phyloP scores from a whole-genome alignment of 148 eudicot genomes.

The Diospyros lotus region DNA sequence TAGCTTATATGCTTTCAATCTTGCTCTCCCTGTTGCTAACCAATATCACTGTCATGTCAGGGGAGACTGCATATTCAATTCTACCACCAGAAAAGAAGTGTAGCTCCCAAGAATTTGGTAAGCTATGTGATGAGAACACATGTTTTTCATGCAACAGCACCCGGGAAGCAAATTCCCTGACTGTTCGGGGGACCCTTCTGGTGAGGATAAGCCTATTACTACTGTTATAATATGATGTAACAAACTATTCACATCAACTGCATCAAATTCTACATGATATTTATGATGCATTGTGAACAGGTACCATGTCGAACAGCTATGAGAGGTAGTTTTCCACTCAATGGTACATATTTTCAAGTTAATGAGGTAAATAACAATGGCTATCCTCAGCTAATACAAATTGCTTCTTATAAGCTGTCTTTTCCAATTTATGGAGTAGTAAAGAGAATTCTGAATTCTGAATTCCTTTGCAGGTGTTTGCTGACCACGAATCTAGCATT shows the following conservation, averaged over 20 bases:
- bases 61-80: constrained; percentile 81
- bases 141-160: constrained; percentile 84
- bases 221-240: constrained; percentile 1
- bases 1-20: neutral
- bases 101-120: constrained; percentile 51
- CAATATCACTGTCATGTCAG: constrained; percentile 33
- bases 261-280: neutral
- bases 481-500: constrained; percentile 88
- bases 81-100: constrained; percentile 72
- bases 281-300: constrained; percentile 31
- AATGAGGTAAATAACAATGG: constrained; percentile 55
- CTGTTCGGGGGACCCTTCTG: constrained; percentile 91
- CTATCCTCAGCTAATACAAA: neutral
- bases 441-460: neutral
- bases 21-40: constrained; percentile 10
- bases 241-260: neutral
- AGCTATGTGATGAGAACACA: constrained; percentile 58
- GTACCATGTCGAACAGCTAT: constrained; percentile 97
- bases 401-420: neutral
- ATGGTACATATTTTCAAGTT: constrained; percentile 95
- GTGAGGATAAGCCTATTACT: constrained; percentile 33
- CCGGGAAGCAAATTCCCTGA: constrained; percentile 70
- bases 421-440: neutral
- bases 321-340: constrained; percentile 96
- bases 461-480: constrained; percentile 62